Evolutionary conservation across 2,329 filamentous ascomycete species (phyloP).

Genomic region (Talaromyces sp.): DNA sequence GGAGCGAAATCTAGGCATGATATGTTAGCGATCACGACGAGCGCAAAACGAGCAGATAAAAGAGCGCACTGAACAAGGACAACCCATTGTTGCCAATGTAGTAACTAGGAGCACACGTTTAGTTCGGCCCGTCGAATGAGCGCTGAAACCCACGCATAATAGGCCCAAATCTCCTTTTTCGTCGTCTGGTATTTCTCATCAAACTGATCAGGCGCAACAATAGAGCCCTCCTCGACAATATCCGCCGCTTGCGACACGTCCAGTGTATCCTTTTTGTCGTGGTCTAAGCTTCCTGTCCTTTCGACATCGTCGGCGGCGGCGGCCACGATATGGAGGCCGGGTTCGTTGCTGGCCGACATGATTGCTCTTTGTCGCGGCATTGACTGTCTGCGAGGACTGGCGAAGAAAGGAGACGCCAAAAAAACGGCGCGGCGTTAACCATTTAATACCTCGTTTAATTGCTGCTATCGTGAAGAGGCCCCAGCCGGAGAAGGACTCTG

Average conservation of each 20-base stretch:
- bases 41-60: not conserved
- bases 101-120: conserved; percentile 38
- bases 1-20: conserved; percentile 50
- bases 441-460: not conserved
- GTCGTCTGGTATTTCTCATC: conserved; percentile 51
- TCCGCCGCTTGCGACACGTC: not conserved
- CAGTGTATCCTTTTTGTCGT: not conserved
- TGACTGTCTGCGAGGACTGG: not conserved
- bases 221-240: conserved; percentile 27
- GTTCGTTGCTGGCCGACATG: conserved; percentile 1
- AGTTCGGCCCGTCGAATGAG: conserved; percentile 17
- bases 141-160: conserved; percentile 42
- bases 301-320: not conserved
- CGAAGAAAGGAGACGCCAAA: not conserved
- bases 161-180: conserved; percentile 53
- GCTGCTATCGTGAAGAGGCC: not conserved
- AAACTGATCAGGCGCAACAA: conserved; percentile 52
- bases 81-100: conserved; percentile 65
- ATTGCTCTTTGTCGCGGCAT: not conserved
- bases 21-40: not conserved
- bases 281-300: not conserved
- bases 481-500: not conserved
- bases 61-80: conserved; percentile 50
- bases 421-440: not conserved
- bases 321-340: not conserved